Evolutionary conservation across 139 green algal species (phyloP).

Genomic region (Micromonas pusilla): DNA sequence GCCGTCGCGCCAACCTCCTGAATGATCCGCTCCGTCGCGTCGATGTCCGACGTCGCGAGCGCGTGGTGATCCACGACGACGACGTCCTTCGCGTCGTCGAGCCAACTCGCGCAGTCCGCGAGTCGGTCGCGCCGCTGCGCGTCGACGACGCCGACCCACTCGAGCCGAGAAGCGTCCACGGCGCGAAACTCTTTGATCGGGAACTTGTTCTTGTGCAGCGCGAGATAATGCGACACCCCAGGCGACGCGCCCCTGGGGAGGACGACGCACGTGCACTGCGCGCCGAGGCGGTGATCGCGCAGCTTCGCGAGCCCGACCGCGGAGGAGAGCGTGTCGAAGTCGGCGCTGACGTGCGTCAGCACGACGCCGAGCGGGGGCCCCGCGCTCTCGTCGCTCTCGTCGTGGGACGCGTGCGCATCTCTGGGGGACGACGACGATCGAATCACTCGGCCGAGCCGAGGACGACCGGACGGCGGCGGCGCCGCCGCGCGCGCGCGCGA

Average conservation of each 20-base stretch:
- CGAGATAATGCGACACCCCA: background rate
- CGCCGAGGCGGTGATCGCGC: background rate
- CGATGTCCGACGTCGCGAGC: background rate
- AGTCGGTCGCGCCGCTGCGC: background rate
- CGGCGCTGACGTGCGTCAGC: background rate
- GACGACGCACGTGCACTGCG: background rate
- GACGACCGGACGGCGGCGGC: too few species aligned
- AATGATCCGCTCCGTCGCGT: background rate
- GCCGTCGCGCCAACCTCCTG: background rate
- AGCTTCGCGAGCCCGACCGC: background rate
- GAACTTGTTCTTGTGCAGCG: background rate
- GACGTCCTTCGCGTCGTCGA: background rate
- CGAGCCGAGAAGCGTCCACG: background rate
- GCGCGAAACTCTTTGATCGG: background rate
- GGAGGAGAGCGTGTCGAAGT: background rate
- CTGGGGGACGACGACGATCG: too few species aligned
- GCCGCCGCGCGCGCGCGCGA: too few species aligned
- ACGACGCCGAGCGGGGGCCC: background rate
- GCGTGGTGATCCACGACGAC: background rate
- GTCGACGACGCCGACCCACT: background rate
- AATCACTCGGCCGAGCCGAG: too few species aligned
- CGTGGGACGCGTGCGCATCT: too few species aligned
- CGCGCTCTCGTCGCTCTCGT: background rate
- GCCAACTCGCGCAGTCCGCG: background rate
- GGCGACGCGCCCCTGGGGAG: background rate